These are phyloP conservation scores for Solanum tacnaense DNA, from an alignment of 257 asterid genomes.

Conservation along the genomic window DNA sequence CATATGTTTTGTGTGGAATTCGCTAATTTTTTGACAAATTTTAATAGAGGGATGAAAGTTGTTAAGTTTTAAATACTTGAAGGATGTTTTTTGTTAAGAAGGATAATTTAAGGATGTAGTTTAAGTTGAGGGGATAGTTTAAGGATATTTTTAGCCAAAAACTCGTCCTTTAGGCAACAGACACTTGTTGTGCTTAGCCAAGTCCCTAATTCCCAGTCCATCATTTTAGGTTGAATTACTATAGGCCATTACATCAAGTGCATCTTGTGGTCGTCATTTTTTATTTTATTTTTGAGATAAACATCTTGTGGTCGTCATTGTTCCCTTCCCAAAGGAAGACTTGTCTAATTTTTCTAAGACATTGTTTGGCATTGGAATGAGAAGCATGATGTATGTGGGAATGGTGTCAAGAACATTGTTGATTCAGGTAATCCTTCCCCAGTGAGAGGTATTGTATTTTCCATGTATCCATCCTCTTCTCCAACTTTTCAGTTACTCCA, in stretches of 20 bases:
- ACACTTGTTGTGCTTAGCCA: neutral
- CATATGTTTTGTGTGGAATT: no score
- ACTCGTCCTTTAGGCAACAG: neutral
- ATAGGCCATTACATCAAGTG: neutral
- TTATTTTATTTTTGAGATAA: no score
- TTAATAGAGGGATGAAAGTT: no score
- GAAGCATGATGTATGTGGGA: neutral
- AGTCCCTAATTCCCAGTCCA: neutral
- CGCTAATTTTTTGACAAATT: no score
- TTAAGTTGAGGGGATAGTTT: no score
- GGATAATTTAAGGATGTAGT: no score
- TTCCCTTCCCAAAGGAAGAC: neutral
- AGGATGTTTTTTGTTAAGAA: no score
- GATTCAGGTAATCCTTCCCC: neutral
- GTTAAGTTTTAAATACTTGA: no score
- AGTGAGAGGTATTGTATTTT: neutral
- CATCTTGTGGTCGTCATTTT: neutral
- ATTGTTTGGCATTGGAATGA: neutral
- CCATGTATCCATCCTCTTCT: neutral
- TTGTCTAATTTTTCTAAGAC: neutral
- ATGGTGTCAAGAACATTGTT: neutral
- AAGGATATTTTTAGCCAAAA: no score
- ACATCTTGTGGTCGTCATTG: neutral
- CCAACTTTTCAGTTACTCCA: neutral
- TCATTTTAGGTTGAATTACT: neutral